Base-by-base conservation (phyloP, 2,329 filamentous ascomycete genomes). In the Beauveria bassiana region DNA sequence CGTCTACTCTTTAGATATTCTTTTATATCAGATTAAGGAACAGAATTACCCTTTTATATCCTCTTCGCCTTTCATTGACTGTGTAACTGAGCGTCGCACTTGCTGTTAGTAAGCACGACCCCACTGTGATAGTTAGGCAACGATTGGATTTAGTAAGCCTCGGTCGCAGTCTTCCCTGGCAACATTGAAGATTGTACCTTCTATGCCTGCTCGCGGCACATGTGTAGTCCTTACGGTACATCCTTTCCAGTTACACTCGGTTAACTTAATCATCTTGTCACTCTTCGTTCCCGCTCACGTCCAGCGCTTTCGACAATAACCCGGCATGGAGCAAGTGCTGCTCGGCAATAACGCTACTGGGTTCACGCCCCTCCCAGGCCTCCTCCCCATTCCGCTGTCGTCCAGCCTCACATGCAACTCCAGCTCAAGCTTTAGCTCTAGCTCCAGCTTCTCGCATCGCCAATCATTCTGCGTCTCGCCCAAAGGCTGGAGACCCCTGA, bases 401-500 rank as follows among this genome's bases (percentile, higher is more conserved):
- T 60, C 57, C 40, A 60, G 57, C 57, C 49, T 60, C 57, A 60
- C 57, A 53, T 53, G 8, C 49, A 60, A 60, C 49, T 60, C 47
- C 57, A 60, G 49, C 57, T 53, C 49, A 52, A 53, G 57, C 57
- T 53, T 53, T 26, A 46, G 40, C 57, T 52, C 47, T 59, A 59
- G 57, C 65, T 74, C 78, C 22, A 72, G 72, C 40, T 68, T 71
- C 63, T 64, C 71, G 43, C 73, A 76, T 67, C 74, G 74, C 64
- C 88, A 93, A 72, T 84, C 89, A 62, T 79, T 95, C 76, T 96
- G 91, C 77, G 84, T 87, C 72, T 91, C 95, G 75, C 78, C 79
- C 60, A 91, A 96, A 76, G 92, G 92, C 70, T 96, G 92, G 92
- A 92, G 92, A 3, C 92, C 92, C 34, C 72, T 96, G 72, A 95